These are phyloP conservation scores for Pinus tabuliformis DNA, from an alignment of 75 land plant species.

Conservation along the genomic window DNA sequence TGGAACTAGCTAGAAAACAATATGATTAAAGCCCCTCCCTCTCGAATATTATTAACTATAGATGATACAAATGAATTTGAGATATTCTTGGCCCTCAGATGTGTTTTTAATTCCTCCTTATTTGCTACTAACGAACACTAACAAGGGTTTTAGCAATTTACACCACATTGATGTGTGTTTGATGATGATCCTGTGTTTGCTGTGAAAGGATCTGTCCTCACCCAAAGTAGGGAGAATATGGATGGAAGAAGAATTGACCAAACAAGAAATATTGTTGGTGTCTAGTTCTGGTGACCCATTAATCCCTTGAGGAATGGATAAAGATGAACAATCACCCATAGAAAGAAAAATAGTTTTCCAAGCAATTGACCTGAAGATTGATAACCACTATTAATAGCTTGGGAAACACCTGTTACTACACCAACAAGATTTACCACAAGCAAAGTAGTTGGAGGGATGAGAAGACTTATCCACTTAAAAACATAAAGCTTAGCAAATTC, in stretches of 20 bases:
- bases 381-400: conserved; percentile 78
- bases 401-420: conserved; percentile 76
- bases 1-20: no score
- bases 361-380: conserved; percentile 85
- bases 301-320: conserved; percentile 87
- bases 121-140: no score
- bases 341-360: conserved; percentile 68
- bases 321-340: conserved; percentile 84
- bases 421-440: conserved; percentile 74
- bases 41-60: no score
- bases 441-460: conserved; percentile 77
- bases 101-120: no score
- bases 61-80: no score
- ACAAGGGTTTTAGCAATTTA: no score
- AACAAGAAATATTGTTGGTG: conserved; percentile 84
- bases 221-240: conserved; percentile 91
- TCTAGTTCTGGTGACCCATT: conserved; percentile 72
- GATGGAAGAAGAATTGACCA: conserved; percentile 91
- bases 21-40: no score
- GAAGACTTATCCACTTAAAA: conserved; percentile 82
- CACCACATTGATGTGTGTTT: conserved; percentile 23
- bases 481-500: conserved; percentile 78
- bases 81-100: no score
- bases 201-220: conserved; percentile 74
- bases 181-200: conserved; percentile 14